Conservation (phyloP, 495 filamentous ascomycete species). For the Neurospora sp. region DNA sequence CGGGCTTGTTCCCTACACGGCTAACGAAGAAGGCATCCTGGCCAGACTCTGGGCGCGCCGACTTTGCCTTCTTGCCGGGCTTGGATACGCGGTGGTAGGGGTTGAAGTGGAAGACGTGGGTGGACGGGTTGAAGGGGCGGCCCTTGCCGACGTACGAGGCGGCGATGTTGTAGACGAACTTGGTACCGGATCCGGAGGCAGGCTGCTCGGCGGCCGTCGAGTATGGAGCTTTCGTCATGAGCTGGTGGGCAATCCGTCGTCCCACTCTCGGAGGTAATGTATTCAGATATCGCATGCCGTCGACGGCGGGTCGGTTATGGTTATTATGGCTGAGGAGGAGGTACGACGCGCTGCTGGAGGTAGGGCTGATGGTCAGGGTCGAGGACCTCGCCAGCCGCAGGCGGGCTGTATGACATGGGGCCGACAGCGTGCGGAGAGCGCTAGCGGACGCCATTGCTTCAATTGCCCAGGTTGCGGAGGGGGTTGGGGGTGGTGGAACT, state of each 20-base stretch:
- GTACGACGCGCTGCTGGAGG: background rate
- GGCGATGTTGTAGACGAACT: constrained; percentile 54
- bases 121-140: constrained; percentile 56
- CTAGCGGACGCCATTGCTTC: background rate
- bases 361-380: background rate
- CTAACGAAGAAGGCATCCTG: constrained; percentile 96
- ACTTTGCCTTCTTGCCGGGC: constrained; percentile 32
- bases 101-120: constrained; percentile 68
- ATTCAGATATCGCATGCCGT: background rate
- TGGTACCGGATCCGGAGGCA: constrained; percentile 11
- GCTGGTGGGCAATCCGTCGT: background rate
- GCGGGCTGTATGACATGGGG: background rate
- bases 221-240: background rate
- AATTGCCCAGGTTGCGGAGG: background rate
- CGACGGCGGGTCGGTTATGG: background rate
- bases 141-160: constrained; percentile 73
- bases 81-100: constrained; percentile 48
- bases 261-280: background rate
- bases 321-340: background rate
- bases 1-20: constrained; percentile 48
- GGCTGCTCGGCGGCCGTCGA: background rate
- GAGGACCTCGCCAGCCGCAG: background rate
- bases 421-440: background rate
- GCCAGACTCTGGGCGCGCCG: constrained; percentile 62
- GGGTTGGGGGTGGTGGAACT: background rate